Evolutionary conservation across 306 rosid species (phyloP), one percentile per base, ranked within the genome.

Genomic region (Nissolia schottii): DNA sequence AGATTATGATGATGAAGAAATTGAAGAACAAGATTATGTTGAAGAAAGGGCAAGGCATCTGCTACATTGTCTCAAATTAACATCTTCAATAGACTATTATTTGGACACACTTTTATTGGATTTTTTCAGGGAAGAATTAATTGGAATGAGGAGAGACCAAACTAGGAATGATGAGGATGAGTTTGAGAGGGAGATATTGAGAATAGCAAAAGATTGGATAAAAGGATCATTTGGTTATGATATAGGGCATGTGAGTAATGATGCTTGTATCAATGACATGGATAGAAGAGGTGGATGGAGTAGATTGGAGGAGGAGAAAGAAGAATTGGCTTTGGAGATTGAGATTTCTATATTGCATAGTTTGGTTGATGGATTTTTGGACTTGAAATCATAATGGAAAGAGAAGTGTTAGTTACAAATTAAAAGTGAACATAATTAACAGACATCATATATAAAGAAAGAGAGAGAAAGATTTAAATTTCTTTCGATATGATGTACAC

Each of bases 201-300:
- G 79, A 71, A 74, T 41, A 58, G 90, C 87, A 51, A 66, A 83
- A 70, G 81, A 77, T 16, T 89, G 92, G 92, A 48, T 81, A 53
- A 75, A 73, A 18, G 85, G 70, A 18, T 49, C 62, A 78, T 14
- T 67, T 73, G 67, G 25, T 31, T 67, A 78, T 79, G 85, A 81
- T 7, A 23, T 58, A 16, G 83, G 72, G 31, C 70, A 48, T 76
- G 70, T 40, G 70, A 68, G 74, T 57, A 88, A 73, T 50, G 89
- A 85, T 58, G 81, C 45, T 46, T 82, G 23, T 73, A 51, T 89
- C 51, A 84, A 83, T 27, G 89, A 87, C 3, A 85, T 91, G 91
- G 81, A 89, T 35, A 80, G 32, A 43, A 75, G 76, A 25, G 73
- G 60, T 41, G 43, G 45, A 29, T 87, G 97, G 97, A 73, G 61